Conservation (phyloP, 371 early-diverging fungal genomes). For the Syncephalastrum sp. region DNA sequence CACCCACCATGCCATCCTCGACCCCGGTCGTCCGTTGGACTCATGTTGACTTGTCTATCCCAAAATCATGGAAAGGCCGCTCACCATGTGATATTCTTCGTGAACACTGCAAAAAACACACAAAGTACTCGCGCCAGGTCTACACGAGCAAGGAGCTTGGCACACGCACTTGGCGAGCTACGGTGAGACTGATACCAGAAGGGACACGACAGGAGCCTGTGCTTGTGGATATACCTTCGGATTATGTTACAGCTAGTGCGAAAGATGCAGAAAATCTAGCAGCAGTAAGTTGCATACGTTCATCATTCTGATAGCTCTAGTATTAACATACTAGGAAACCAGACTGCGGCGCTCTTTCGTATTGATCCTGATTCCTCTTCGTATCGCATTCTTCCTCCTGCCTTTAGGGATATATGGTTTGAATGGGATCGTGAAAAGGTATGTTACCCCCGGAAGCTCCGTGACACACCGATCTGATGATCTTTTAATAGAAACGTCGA, state of each 20-base stretch:
- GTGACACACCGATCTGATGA: not conserved
- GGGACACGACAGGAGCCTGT: not conserved
- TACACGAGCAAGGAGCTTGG: slow-evolving; percentile 14
- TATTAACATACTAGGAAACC: slow-evolving; percentile 1
- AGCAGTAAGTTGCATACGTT: slow-evolving; percentile 18
- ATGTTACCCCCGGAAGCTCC: not conserved
- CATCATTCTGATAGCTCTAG: not conserved
- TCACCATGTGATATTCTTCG: slow-evolving; percentile 42
- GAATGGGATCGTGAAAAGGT: slow-evolving; percentile 53
- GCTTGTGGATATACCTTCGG: slow-evolving; percentile 18
- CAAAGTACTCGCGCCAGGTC: slow-evolving; percentile 12
- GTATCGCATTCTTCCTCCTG: slow-evolving; percentile 58
- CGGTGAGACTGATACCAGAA: slow-evolving; percentile 13
- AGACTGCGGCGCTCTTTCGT: slow-evolving; percentile 51
- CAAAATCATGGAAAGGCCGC: slow-evolving; percentile 46
- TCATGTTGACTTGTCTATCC: slow-evolving; percentile 19
- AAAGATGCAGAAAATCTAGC: slow-evolving; percentile 5
- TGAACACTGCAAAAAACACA: slow-evolving; percentile 28
- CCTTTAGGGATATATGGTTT: slow-evolving; percentile 69
- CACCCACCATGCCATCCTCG: slow-evolving; percentile 8
- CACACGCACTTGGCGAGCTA: slow-evolving; percentile 24
- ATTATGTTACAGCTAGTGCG: slow-evolving; percentile 4
- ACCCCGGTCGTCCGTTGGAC: slow-evolving; percentile 9
- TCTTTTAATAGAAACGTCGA: not conserved
- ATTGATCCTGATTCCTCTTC: slow-evolving; percentile 49